A percentile compares a stretch with the other conserved stretches of the same genome.
phyloP scores from a whole-genome alignment of 1,284 basidiomycete genomes.

The Irpex sp. region DNA sequence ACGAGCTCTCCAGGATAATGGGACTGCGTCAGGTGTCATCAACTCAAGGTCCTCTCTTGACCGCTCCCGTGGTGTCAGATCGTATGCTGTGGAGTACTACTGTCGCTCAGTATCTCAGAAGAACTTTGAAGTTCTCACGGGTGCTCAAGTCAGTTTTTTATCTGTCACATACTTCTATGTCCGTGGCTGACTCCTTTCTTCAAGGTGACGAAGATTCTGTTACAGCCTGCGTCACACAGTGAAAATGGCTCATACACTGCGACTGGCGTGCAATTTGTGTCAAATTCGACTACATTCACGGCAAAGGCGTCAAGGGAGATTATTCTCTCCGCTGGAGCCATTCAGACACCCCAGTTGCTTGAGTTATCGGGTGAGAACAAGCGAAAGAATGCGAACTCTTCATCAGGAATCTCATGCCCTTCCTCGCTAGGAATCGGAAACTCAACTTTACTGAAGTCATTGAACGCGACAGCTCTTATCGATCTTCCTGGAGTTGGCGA shows the following conservation, averaged over 20 bases:
- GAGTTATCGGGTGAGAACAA: slow-evolving; percentile 21
- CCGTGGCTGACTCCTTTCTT: neutral
- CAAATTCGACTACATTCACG: neutral
- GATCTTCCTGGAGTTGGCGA: slow-evolving; percentile 20
- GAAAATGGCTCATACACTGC: slow-evolving; percentile 3
- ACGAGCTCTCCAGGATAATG: slow-evolving; percentile 14
- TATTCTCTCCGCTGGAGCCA: slow-evolving; percentile 16
- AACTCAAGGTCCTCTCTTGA: slow-evolving; percentile 21
- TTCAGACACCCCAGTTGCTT: slow-evolving; percentile 24
- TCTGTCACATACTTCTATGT: neutral
- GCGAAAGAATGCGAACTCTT: too few species aligned
- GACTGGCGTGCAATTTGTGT: slow-evolving; percentile 12
- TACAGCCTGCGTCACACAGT: neutral
- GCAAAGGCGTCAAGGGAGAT: slow-evolving; percentile 14
- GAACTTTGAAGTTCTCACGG: slow-evolving; percentile 12
- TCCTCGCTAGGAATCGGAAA: slow-evolving; percentile 17
- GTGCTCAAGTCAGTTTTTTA: slow-evolving; percentile 10
- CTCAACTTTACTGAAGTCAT: slow-evolving; percentile 11
- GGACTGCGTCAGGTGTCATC: slow-evolving; percentile 20
- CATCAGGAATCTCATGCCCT: neutral
- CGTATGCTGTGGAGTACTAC: slow-evolving; percentile 23
- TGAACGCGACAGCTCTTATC: slow-evolving; percentile 17
- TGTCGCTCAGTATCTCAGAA: slow-evolving; percentile 9
- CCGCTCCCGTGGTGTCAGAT: slow-evolving; percentile 18
- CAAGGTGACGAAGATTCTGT: neutral